A percentile compares a stretch with the other conserved stretches of the same genome.
These are phyloP conservation scores for Fusarium sp. DNA, from an alignment of 2,329 filamentous ascomycete genomes.

Conservation along the genomic window DNA sequence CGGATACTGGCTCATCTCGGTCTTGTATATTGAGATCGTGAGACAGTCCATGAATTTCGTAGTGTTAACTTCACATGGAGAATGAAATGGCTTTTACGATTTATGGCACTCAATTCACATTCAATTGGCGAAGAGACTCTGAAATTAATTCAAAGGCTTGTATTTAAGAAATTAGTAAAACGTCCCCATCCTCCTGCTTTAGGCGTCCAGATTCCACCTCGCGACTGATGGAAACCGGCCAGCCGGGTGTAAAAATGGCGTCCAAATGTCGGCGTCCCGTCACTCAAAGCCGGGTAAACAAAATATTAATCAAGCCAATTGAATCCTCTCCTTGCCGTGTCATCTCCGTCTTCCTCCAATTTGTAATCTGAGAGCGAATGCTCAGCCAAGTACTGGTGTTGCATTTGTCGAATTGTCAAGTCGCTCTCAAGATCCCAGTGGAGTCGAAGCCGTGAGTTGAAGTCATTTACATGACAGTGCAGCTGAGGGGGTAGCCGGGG, in stretches of 20 bases:
- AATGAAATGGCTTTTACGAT: not conserved
- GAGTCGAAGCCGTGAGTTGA: not conserved
- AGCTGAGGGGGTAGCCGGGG: conserved; percentile 46
- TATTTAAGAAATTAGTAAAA: conserved; percentile 39
- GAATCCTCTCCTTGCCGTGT: conserved; percentile 22
- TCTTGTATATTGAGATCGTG: no score
- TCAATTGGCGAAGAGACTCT: not conserved
- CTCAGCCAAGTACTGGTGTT: conserved; percentile 1
- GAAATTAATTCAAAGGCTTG: conserved; percentile 24
- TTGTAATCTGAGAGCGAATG: conserved; percentile 11
- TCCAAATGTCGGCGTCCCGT: conserved; percentile 40
- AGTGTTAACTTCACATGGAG: not conserved
- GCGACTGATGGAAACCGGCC: conserved; percentile 9
- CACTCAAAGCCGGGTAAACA: conserved; percentile 32
- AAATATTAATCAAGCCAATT: conserved; percentile 30
- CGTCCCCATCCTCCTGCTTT: conserved; percentile 7
- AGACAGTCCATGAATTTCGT: no score
- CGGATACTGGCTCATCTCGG: no score
- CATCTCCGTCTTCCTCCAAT: conserved; percentile 17
- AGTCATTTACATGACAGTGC: conserved; percentile 51
- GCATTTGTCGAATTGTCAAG: not conserved
- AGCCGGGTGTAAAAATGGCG: conserved; percentile 28
- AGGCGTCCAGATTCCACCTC: conserved; percentile 8
- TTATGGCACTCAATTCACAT: not conserved
- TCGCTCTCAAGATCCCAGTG: conserved; percentile 6